These are phyloP conservation scores for Podaxis sp. DNA, from an alignment of 768 basidiomycete genomes.

Conservation along the genomic window DNA sequence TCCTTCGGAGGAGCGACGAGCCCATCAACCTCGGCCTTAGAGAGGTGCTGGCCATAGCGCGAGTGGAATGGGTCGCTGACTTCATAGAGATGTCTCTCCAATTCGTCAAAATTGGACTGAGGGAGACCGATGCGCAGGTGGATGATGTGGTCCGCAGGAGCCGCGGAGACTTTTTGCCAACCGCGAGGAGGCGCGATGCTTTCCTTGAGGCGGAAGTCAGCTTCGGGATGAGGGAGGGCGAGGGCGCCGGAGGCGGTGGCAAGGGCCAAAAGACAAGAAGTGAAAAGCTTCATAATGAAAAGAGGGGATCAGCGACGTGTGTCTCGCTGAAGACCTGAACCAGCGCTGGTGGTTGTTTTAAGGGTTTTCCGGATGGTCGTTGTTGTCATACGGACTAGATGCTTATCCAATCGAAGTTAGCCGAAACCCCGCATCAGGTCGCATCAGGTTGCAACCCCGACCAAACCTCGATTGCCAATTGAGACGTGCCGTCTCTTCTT, in stretches of 20 bases:
- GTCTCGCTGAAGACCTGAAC: slow-evolving; percentile 6
- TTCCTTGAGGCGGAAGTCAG: slow-evolving; percentile 45
- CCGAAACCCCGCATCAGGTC: background rate
- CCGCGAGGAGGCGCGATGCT: slow-evolving; percentile 36
- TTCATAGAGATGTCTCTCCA: slow-evolving; percentile 56
- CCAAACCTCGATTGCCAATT: background rate
- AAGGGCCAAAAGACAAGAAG: slow-evolving; percentile 8
- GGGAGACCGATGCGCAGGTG: slow-evolving; percentile 58
- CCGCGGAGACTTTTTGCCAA: slow-evolving; percentile 40
- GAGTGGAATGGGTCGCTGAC: slow-evolving; percentile 56
- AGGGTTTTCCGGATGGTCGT: no score
- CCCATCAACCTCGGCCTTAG: slow-evolving; percentile 64
- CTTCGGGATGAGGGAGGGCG: slow-evolving; percentile 22
- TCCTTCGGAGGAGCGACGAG: slow-evolving; percentile 58
- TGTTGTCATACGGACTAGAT: slow-evolving; percentile 2
- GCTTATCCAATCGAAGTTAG: background rate
- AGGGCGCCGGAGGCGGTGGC: slow-evolving; percentile 14
- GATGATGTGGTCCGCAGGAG: slow-evolving; percentile 46
- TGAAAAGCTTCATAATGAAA: slow-evolving; percentile 13
- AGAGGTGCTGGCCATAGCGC: slow-evolving; percentile 56
- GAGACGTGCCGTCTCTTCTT: background rate
- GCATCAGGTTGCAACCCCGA: background rate
- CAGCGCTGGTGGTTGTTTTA: background rate
- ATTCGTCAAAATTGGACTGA: slow-evolving; percentile 46
- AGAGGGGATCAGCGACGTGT: slow-evolving; percentile 1